phyloP scores from a whole-genome alignment of 306 rosid species.

The Urtica urens region DNA sequence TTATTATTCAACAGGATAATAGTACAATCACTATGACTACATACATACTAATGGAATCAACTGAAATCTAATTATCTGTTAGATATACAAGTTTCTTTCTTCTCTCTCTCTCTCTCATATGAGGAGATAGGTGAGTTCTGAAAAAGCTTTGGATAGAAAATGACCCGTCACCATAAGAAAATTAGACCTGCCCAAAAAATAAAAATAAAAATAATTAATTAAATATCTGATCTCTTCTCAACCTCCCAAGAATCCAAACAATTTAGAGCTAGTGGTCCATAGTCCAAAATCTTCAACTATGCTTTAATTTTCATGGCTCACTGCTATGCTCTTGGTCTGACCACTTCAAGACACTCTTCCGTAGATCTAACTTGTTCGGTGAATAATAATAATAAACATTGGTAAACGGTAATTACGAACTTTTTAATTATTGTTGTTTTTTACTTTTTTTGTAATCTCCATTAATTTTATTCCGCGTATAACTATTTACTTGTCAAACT shows the following conservation, averaged over 20 bases:
- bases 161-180: constrained; percentile 14
- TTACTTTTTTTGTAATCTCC: neutral
- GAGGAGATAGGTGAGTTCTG: neutral
- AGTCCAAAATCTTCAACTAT: neutral
- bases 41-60: no score
- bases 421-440: neutral
- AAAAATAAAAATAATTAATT: neutral
- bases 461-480: neutral
- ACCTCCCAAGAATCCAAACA: neutral
- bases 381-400: no score
- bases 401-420: no score
- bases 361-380: constrained; percentile 1
- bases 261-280: constrained; percentile 4
- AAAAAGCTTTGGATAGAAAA: constrained; percentile 9
- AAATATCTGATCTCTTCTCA: neutral
- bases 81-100: no score
- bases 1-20: no score
- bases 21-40: no score
- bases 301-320: neutral
- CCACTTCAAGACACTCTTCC: neutral
- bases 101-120: neutral
- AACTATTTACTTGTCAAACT: neutral
- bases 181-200: neutral
- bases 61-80: no score
- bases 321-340: constrained; percentile 7